These are phyloP conservation scores for Vigna trinervia DNA, from an alignment of 306 rosid species.

Conservation along the genomic window DNA sequence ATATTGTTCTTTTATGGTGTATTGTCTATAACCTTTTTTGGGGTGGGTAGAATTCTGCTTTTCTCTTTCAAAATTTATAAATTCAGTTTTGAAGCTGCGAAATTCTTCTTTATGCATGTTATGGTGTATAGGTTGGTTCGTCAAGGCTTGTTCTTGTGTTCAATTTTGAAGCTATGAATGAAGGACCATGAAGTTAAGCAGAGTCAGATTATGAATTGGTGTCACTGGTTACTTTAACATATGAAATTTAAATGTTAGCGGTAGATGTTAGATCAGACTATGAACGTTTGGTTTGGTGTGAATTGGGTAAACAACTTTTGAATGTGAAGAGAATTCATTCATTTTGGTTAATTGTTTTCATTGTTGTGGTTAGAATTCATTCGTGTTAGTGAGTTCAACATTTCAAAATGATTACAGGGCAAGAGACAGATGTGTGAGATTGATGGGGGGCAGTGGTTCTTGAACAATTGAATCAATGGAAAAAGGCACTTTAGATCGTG, in stretches of 20 bases:
- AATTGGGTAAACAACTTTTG: background rate
- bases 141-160: constrained; percentile 17
- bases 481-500: background rate
- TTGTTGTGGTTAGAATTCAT: background rate
- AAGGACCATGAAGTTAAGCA: background rate
- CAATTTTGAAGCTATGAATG: constrained; percentile 15
- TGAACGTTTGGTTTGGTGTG: constrained; percentile 17
- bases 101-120: background rate
- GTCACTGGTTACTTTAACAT: background rate
- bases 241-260: background rate
- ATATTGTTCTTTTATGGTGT: background rate
- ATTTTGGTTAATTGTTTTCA: background rate
- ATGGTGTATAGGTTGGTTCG: constrained; percentile 28
- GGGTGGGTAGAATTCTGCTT: constrained; percentile 9
- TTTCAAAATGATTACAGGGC: background rate
- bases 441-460: background rate
- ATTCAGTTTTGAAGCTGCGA: constrained; percentile 33
- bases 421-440: background rate
- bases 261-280: background rate
- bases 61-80: constrained; percentile 19
- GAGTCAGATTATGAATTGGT: background rate
- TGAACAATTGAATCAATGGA: background rate
- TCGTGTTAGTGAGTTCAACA: background rate
- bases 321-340: background rate
- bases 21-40: constrained; percentile 19